Evolutionary conservation across 257 asterid genomes (phyloP).

Genomic region (Mitragyna speciosa): DNA sequence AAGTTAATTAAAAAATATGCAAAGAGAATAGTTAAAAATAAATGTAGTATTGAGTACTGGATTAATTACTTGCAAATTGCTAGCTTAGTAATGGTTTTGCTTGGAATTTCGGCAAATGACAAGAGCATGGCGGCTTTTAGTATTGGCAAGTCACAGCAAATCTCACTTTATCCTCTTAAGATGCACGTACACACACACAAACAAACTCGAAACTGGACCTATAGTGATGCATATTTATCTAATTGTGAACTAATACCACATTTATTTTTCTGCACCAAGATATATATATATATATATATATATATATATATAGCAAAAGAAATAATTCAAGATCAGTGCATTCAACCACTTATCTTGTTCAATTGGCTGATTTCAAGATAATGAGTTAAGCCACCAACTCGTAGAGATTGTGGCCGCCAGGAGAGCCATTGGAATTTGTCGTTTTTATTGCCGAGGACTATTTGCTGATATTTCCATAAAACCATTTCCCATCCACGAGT

Average conservation of each 20-base stretch:
- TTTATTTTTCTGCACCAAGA: background rate
- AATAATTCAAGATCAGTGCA: background rate
- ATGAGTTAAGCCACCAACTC: background rate
- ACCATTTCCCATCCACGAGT: background rate
- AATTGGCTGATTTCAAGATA: background rate
- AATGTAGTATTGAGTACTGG: too few relatives aligned
- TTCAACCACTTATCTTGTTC: background rate
- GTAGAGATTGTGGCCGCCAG: too few relatives aligned
- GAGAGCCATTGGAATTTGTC: too few relatives aligned
- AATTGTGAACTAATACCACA: too few relatives aligned
- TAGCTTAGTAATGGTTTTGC: background rate
- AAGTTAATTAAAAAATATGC: too few relatives aligned
- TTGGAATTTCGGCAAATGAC: background rate
- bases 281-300: too few relatives aligned
- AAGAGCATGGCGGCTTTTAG: constrained; percentile 7
- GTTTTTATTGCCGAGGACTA: too few relatives aligned
- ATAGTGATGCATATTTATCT: background rate
- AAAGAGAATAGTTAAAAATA: too few relatives aligned
- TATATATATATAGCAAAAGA: too few relatives aligned
- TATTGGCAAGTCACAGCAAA: background rate
- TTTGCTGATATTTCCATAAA: too few relatives aligned
- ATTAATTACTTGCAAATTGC: background rate
- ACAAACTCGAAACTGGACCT: background rate
- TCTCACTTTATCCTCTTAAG: background rate
- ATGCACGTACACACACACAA: too few relatives aligned